phyloP scores from a whole-genome alignment of 306 rosid species.

The Cicer cuneatum region DNA sequence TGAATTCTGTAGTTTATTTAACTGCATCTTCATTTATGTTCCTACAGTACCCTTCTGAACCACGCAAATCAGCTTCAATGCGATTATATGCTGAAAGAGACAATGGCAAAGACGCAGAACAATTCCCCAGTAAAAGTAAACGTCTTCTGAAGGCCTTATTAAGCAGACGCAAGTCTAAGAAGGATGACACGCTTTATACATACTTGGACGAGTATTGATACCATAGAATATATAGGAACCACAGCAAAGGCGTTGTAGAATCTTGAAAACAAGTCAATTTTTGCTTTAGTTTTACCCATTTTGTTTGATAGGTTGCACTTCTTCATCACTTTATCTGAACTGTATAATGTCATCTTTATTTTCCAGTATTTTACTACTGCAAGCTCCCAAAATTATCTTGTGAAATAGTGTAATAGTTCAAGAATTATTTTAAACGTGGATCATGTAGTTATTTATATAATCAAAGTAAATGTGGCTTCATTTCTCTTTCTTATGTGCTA shows the following conservation, averaged over 20 bases:
- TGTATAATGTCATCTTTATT: constrained; percentile 34
- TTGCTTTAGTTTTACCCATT: constrained; percentile 48
- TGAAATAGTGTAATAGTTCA: constrained; percentile 43
- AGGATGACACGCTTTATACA: constrained; percentile 86
- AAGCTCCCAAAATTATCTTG: constrained; percentile 36
- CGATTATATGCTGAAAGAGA: constrained; percentile 81
- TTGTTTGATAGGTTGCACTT: constrained; percentile 39
- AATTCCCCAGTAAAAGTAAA: constrained; percentile 86
- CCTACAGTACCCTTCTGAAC: constrained; percentile 86
- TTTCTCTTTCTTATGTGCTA: constrained; percentile 27
- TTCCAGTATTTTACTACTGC: constrained; percentile 2
- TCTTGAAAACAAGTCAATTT: constrained; percentile 51
- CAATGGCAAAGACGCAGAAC: constrained; percentile 72
- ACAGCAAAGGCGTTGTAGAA: constrained; percentile 46
- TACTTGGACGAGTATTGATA: constrained; percentile 91
- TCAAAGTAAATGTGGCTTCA: constrained; percentile 46
- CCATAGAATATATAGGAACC: constrained; percentile 36
- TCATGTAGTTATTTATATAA: constrained; percentile 27
- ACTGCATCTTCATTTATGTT: constrained; percentile 32
- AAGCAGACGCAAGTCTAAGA: constrained; percentile 97
- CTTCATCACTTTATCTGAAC: constrained; percentile 35
- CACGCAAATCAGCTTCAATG: constrained; percentile 94
- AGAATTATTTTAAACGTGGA: constrained; percentile 34
- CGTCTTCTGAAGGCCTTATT: constrained; percentile 92
- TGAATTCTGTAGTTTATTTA: constrained; percentile 9